Conservation (phyloP, 208 protist species). For the Tritrichomonas musculus region DNA sequence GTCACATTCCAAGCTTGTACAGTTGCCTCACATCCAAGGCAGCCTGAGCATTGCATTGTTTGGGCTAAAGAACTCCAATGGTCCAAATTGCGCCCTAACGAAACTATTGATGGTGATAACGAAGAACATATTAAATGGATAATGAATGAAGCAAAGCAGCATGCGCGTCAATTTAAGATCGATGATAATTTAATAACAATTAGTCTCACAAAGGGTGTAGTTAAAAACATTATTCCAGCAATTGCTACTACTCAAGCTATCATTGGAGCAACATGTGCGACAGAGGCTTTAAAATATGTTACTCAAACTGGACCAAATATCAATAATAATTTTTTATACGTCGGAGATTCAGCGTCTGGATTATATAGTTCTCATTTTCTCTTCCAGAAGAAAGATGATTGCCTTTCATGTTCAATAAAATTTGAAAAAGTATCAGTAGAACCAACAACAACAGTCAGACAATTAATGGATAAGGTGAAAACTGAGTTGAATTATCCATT, state of each 20-base stretch:
- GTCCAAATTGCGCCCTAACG: not conserved
- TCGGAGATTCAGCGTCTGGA: not conserved
- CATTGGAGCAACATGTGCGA: conserved; percentile 59
- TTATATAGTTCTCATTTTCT: not conserved
- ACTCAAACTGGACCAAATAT: not conserved
- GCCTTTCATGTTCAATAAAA: not conserved
- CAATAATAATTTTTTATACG: not conserved
- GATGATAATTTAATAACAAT: conserved; percentile 69
- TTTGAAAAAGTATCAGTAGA: not conserved
- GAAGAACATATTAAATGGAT: conserved; percentile 76
- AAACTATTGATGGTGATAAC: conserved; percentile 66
- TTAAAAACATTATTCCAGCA: conserved; percentile 97
- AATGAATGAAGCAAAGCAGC: conserved; percentile 62
- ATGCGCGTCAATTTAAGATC: conserved; percentile 60
- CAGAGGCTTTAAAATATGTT: not conserved
- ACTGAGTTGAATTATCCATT: not conserved
- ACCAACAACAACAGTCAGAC: not conserved
- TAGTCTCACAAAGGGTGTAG: conserved; percentile 65
- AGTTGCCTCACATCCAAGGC: conserved; percentile 43
- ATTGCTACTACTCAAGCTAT: conserved; percentile 95
- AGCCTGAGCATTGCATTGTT: conserved; percentile 53
- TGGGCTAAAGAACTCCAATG: conserved; percentile 47
- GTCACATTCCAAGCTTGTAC: conserved; percentile 47
- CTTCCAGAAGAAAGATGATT: not conserved
- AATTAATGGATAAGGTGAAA: not conserved